Evolutionary conservation across 2,329 filamentous ascomycete genomes (phyloP).

Genomic region (Colletotrichum australisinense): DNA sequence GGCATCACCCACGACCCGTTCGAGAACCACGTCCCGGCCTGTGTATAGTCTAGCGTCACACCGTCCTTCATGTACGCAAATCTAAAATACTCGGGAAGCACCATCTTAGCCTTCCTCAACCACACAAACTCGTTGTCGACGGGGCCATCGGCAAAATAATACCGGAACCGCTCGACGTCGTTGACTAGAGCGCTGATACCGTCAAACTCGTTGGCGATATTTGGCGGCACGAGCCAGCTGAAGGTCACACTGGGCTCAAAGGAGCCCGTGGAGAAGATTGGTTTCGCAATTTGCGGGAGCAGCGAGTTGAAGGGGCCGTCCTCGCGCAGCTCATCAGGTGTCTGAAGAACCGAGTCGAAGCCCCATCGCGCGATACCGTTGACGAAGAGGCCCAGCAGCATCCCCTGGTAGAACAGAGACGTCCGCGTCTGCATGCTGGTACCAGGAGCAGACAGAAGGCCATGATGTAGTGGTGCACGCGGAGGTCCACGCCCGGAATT

Average conservation of each 20-base stretch:
- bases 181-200: slow-evolving; percentile 86
- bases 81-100: slow-evolving; percentile 29
- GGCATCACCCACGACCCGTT: slow-evolving; percentile 29
- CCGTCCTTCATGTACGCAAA: slow-evolving; percentile 32
- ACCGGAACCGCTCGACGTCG: slow-evolving; percentile 84
- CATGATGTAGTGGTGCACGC: slow-evolving; percentile 96
- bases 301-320: slow-evolving; percentile 72
- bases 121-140: slow-evolving; percentile 22
- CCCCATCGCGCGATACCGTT: slow-evolving; percentile 96
- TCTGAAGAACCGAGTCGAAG: slow-evolving; percentile 90
- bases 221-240: slow-evolving; percentile 56
- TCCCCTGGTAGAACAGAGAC: slow-evolving; percentile 86
- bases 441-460: slow-evolving; percentile 85
- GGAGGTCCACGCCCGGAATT: slow-evolving; percentile 81
- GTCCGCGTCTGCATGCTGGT: slow-evolving; percentile 90
- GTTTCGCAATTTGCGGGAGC: slow-evolving; percentile 65
- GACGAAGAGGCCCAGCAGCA: slow-evolving; percentile 91
- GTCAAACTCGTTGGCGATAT: slow-evolving; percentile 65
- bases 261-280: slow-evolving; percentile 53
- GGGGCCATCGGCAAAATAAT: slow-evolving; percentile 70
- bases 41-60: slow-evolving; percentile 25
- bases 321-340: slow-evolving; percentile 75
- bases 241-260: slow-evolving; percentile 75
- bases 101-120: slow-evolving; percentile 21
- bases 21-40: slow-evolving; percentile 27